A percentile compares a stretch with the other conserved stretches of the same genome.
phyloP scores from a whole-genome alignment of 192 early-diverging fungal genomes.

The Umbelopsis vinacea region DNA sequence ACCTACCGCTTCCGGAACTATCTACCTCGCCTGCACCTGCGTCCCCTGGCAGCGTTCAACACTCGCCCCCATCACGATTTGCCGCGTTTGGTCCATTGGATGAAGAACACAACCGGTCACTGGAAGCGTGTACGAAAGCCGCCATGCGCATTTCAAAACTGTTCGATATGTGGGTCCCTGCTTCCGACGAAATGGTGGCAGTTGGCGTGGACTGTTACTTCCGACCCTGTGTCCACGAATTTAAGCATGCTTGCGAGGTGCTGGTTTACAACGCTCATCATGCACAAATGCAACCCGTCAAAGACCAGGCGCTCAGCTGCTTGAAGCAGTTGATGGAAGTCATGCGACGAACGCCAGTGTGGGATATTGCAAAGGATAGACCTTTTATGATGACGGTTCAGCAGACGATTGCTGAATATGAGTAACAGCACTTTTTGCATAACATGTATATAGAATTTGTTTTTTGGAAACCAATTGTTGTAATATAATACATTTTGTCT shows the following conservation, averaged over 20 bases:
- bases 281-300: constrained; percentile 13
- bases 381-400: constrained; percentile 36
- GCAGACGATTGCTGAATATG: constrained; percentile 6
- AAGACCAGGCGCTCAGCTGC: constrained; percentile 26
- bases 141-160: constrained; percentile 36
- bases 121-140: constrained; percentile 32
- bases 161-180: constrained; percentile 35
- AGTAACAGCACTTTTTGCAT: not conserved
- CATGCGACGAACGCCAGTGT: constrained; percentile 32
- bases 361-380: constrained; percentile 37
- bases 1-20: constrained; percentile 30
- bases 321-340: constrained; percentile 24
- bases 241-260: constrained; percentile 42
- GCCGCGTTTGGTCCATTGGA: not conserved
- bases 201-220: constrained; percentile 40
- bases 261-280: constrained; percentile 32
- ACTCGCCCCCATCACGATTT: not conserved
- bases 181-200: not conserved
- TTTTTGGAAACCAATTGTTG: constrained; percentile 9
- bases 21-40: not conserved
- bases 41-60: not conserved
- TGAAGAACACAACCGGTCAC: constrained; percentile 19
- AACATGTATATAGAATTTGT: not conserved
- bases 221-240: constrained; percentile 42
- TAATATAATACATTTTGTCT: constrained; percentile 22